Evolutionary conservation across 768 basidiomycete species (phyloP), one percentile per base, ranked within the genome.

Genomic region (Kwoniella sp.): DNA sequence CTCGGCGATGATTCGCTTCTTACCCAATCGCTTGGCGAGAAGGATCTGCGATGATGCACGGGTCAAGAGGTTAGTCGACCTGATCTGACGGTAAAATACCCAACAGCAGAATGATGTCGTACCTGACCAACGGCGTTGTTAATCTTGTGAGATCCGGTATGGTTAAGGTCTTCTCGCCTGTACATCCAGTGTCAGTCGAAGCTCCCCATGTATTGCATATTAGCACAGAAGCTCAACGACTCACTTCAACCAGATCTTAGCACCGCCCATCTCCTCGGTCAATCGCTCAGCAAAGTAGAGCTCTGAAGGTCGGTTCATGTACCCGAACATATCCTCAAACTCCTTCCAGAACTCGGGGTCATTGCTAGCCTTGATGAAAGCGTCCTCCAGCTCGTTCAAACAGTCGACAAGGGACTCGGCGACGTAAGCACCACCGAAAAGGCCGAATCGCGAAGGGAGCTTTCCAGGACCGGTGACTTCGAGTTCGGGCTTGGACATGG

Each of bases 71-170:
- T 58, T 13, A 57, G 41, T 22, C 7, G 15, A 34, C 7, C 4
- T 28, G n/a, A 9, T 15, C 12, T 31, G 52, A 41, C 13, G 54
- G 31, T 4, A 47, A 31, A 1, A 29, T n/a, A 13, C 22, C 83
- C 67, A n/a, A n/a, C n/a, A n/a, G n/a, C n/a, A n/a, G n/a, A n/a
- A n/a, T n/a, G n/a, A n/a, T n/a, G n/a, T n/a, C n/a, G n/a, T 73
- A 88, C 90, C 85, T 95, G 94, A 37, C 96, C 96, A 65, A 99
- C 89, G 25, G 95, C 95, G 79, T 99, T 99, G 82, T 98, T 98
- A 77, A 99, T 98, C 82, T 98, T 99, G 82, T 99, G 96, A 11
- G 94, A 97, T 17, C 96, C 96, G 0, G 96, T 98, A 79, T 98
- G 95, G 79, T 99, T 99, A 65, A 82, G 58, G 58, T 82, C 81